phyloP scores from a whole-genome alignment of 2,329 filamentous ascomycete genomes.

The Epichloe festucae region DNA sequence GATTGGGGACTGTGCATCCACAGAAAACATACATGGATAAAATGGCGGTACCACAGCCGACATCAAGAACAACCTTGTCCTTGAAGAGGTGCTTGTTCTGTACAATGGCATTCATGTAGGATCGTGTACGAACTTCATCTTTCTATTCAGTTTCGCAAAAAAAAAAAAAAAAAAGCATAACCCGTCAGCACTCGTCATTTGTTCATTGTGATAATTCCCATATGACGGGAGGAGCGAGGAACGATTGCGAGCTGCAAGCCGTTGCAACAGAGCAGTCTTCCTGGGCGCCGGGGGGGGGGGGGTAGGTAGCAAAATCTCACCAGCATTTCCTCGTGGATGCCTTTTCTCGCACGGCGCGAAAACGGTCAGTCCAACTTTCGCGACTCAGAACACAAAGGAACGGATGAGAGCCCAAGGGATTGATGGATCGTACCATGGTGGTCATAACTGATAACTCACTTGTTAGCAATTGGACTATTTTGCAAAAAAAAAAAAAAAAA shows the following conservation, averaged over 20 bases:
- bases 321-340: constrained; percentile 97
- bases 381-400: constrained; percentile 2
- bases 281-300: constrained; percentile 7
- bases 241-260: not conserved
- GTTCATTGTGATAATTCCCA: not conserved
- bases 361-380: not conserved
- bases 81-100: constrained; percentile 95
- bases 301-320: constrained; percentile 40
- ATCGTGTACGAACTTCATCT: constrained; percentile 93
- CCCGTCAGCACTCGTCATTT: not conserved
- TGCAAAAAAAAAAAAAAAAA: not conserved
- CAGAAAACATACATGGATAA: constrained; percentile 76
- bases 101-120: constrained; percentile 94
- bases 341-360: constrained; percentile 29
- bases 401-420: not conserved
- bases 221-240: not conserved
- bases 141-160: constrained; percentile 43
- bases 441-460: constrained; percentile 59
- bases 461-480: not conserved
- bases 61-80: constrained; percentile 75
- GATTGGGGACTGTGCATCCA: not conserved
- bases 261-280: constrained; percentile 3
- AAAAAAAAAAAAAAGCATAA: not conserved
- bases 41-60: constrained; percentile 94
- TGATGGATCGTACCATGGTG: constrained; percentile 64